Evolutionary conservation across 2,329 filamentous ascomycete genomes (phyloP).

Genomic region (Pseudodiploospora longispora): DNA sequence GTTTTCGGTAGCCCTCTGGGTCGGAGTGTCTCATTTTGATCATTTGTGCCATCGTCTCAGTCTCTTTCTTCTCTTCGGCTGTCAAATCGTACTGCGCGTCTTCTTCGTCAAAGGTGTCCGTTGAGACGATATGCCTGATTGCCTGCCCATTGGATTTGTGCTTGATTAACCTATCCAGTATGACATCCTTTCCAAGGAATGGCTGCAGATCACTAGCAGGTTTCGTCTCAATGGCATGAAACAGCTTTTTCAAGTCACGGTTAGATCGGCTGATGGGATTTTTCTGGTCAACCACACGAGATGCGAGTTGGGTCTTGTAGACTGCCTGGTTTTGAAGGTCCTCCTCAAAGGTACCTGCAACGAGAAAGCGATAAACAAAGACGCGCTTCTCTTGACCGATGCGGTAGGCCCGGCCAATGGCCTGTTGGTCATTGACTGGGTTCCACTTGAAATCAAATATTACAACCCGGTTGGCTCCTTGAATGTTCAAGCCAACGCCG

Average conservation of each 20-base stretch:
- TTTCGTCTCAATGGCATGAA: slow-evolving; percentile 50
- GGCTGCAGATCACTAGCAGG: slow-evolving; percentile 41
- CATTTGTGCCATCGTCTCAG: slow-evolving; percentile 31
- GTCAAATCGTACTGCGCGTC: slow-evolving; percentile 49
- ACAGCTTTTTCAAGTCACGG: slow-evolving; percentile 41
- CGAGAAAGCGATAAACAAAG: slow-evolving; percentile 74
- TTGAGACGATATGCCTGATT: slow-evolving; percentile 53
- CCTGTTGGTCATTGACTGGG: slow-evolving; percentile 75
- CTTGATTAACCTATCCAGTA: slow-evolving; percentile 44
- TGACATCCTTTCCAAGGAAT: slow-evolving; percentile 53
- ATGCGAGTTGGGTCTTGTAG: slow-evolving; percentile 76
- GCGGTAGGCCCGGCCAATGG: slow-evolving; percentile 77
- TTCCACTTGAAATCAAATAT: slow-evolving; percentile 81
- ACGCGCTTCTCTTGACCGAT: slow-evolving; percentile 75
- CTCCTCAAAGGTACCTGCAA: slow-evolving; percentile 73
- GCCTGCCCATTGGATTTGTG: slow-evolving; percentile 25
- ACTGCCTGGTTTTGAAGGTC: slow-evolving; percentile 63
- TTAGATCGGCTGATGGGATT: slow-evolving; percentile 61
- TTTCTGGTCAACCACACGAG: slow-evolving; percentile 75
- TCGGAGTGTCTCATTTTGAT: slow-evolving; percentile 25
- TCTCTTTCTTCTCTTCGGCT: slow-evolving; percentile 50
- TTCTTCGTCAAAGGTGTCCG: slow-evolving; percentile 66
- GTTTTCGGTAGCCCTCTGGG: slow-evolving; percentile 21
- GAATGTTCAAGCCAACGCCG: slow-evolving; percentile 75
- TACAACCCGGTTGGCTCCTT: slow-evolving; percentile 75